phyloP scores from a whole-genome alignment of 345 rosid genomes.

The Cochlearia excelsa region DNA sequence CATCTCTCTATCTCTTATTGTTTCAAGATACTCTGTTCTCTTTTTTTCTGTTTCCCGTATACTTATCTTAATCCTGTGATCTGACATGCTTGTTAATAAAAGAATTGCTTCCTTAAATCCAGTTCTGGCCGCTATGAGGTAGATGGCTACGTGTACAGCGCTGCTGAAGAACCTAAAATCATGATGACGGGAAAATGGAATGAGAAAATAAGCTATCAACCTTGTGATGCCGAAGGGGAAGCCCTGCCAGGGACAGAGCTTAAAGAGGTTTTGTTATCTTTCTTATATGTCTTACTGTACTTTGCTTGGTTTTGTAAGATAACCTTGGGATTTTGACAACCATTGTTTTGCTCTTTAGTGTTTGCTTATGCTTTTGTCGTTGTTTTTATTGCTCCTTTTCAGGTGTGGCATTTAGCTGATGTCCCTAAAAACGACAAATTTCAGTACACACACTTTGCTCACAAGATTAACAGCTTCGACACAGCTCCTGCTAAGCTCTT shows the following conservation, averaged over 20 bases:
- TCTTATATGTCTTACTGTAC: neutral
- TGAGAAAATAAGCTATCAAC: constrained; percentile 70
- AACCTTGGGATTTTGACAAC: constrained; percentile 3
- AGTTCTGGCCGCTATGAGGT: constrained; percentile 84
- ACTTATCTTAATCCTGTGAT: constrained; percentile 6
- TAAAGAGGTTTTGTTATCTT: constrained; percentile 47
- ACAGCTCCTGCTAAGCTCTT: constrained; percentile 75
- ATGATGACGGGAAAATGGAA: constrained; percentile 89
- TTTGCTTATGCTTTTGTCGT: neutral
- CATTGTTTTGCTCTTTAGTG: neutral
- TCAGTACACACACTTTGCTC: constrained; percentile 71
- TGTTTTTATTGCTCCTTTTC: constrained; percentile 16
- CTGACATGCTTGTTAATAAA: neutral
- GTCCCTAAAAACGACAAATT: constrained; percentile 68
- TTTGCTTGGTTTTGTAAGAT: neutral
- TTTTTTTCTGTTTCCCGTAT: constrained; percentile 2
- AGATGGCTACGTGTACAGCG: constrained; percentile 75
- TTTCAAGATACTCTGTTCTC: neutral
- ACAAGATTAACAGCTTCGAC: constrained; percentile 74
- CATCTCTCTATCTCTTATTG: neutral
- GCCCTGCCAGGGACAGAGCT: constrained; percentile 66
- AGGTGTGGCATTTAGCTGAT: constrained; percentile 81
- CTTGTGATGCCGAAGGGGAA: constrained; percentile 77
- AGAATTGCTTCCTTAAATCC: constrained; percentile 25
- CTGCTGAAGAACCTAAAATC: constrained; percentile 71